These are phyloP conservation scores for Selaginella tamariscina DNA, from an alignment of 75 land plant genomes.

Conservation along the genomic window DNA sequence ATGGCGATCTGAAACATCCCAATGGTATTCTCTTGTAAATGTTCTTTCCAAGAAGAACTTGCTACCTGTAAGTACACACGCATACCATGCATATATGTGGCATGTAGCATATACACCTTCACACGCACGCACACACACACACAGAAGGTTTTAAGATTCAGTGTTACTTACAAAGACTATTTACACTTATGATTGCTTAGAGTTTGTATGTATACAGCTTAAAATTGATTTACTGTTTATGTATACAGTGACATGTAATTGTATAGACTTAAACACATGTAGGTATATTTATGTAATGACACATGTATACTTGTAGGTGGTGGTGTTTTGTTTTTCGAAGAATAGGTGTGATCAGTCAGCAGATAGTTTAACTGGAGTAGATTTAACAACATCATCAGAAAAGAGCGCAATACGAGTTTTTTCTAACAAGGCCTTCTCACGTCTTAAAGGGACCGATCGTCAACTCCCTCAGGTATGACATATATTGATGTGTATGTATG, in stretches of 20 bases:
- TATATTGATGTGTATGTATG: not conserved
- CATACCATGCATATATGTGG: not conserved
- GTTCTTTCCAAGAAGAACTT: constrained; percentile 64
- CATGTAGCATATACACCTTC: no score
- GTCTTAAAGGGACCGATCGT: constrained; percentile 92
- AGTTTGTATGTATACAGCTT: no score
- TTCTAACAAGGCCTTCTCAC: constrained; percentile 95
- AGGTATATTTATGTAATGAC: no score
- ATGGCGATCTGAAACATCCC: constrained; percentile 72
- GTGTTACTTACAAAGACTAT: no score
- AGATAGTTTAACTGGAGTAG: constrained; percentile 46
- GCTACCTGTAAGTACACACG: constrained; percentile 60
- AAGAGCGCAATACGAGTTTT: constrained; percentile 86
- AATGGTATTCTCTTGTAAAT: constrained; percentile 63
- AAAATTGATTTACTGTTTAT: no score
- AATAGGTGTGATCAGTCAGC: constrained; percentile 92
- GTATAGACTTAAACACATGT: no score
- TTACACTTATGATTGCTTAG: no score
- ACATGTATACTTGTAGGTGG: no score
- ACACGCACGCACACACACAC: no score
- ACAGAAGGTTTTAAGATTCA: no score
- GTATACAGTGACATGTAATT: no score
- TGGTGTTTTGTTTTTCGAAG: constrained; percentile 96
- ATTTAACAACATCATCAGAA: constrained; percentile 69
- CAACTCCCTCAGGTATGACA: constrained; percentile 73